A percentile compares a stretch with the other conserved stretches of the same genome.
phyloP scores from a whole-genome alignment of 2,329 filamentous ascomycete species.

The Neobulgaria alba region DNA sequence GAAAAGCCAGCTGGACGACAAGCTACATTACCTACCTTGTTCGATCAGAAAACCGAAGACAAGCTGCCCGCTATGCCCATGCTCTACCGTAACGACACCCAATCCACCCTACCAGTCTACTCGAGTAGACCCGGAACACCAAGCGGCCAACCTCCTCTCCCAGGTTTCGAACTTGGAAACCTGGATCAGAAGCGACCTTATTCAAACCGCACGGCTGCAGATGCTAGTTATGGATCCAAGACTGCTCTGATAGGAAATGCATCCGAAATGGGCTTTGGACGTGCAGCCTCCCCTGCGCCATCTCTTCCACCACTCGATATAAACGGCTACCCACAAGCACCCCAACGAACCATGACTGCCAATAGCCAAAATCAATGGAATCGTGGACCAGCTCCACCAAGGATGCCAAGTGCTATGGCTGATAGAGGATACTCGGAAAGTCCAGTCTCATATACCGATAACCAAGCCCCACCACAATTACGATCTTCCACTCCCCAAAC shows the following conservation, averaged over 20 bases:
- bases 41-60: slow-evolving; percentile 42
- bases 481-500: slow-evolving; percentile 2
- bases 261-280: slow-evolving; percentile 47
- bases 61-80: slow-evolving; percentile 50
- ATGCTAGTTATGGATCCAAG: slow-evolving; percentile 53
- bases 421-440: slow-evolving; percentile 25
- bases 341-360: slow-evolving; percentile 23
- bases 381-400: slow-evolving; percentile 17
- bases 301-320: slow-evolving; percentile 22
- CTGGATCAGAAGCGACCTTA: slow-evolving; percentile 43
- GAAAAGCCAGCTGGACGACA: slow-evolving; percentile 44
- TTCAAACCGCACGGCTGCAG: slow-evolving; percentile 38
- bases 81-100: slow-evolving; percentile 51
- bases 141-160: slow-evolving; percentile 31
- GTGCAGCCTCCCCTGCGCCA: slow-evolving; percentile 21
- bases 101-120: slow-evolving; percentile 54
- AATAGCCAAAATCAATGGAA: slow-evolving; percentile 21
- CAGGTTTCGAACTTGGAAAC: slow-evolving; percentile 41
- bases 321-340: slow-evolving; percentile 13
- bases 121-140: slow-evolving; percentile 50
- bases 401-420: slow-evolving; percentile 24
- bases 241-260: slow-evolving; percentile 53
- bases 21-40: slow-evolving; percentile 60
- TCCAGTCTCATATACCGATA: slow-evolving; percentile 22
- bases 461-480: not conserved